These are phyloP conservation scores for Pseudogymnoascus sp. DNA, from an alignment of 2,329 filamentous ascomycete genomes.

Conservation along the genomic window DNA sequence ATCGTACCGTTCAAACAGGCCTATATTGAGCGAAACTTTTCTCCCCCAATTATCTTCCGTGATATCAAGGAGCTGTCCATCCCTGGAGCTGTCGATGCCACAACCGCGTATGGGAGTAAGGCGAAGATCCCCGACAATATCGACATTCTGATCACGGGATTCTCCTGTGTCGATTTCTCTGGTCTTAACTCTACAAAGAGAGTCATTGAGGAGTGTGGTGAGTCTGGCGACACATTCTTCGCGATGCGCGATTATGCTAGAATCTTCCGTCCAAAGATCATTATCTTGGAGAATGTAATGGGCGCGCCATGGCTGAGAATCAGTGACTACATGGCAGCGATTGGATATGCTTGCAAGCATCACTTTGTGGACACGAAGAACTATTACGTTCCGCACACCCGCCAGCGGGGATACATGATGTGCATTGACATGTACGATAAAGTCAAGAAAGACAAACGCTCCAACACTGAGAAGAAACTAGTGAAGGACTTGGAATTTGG, in stretches of 20 bases:
- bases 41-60: constrained; percentile 45
- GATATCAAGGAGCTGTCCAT: constrained; percentile 48
- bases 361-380: constrained; percentile 58
- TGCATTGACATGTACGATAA: constrained; percentile 41
- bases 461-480: constrained; percentile 37
- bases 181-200: constrained; percentile 52
- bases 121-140: constrained; percentile 47
- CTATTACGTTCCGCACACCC: constrained; percentile 67
- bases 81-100: constrained; percentile 33
- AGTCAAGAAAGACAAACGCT: constrained; percentile 19
- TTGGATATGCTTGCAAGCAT: constrained; percentile 49
- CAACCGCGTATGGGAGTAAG: constrained; percentile 59
- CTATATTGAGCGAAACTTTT: constrained; percentile 56
- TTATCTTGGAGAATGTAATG: constrained; percentile 67
- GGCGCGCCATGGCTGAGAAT: constrained; percentile 48
- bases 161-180: constrained; percentile 71
- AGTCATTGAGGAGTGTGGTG: constrained; percentile 46
- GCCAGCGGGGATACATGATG: constrained; percentile 52
- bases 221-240: constrained; percentile 59
- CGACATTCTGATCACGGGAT: constrained; percentile 65
- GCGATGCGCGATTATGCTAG: constrained; percentile 52
- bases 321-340: constrained; percentile 15
- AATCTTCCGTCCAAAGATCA: constrained; percentile 49
- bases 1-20: constrained; percentile 58
- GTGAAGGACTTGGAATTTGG: constrained; percentile 30